These are phyloP conservation scores for Cucumis variabilis DNA, from an alignment of 331 rosid species.

Conservation along the genomic window DNA sequence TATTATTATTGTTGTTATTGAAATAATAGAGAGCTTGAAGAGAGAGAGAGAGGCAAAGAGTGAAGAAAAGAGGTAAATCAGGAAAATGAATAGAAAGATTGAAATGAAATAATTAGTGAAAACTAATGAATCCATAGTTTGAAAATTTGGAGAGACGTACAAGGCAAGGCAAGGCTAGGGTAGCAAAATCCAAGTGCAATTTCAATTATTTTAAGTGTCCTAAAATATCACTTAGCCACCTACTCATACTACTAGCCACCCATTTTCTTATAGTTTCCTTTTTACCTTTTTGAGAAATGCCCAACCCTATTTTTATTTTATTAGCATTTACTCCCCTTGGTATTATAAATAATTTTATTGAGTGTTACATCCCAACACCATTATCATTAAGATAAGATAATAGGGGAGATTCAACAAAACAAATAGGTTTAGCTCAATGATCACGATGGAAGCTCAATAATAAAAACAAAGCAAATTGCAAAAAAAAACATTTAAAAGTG, in stretches of 20 bases:
- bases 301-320: not conserved
- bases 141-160: not conserved
- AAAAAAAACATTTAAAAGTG: no score
- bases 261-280: not conserved
- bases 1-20: not conserved
- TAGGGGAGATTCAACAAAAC: no score
- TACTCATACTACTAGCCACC: not conserved
- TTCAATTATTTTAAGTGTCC: not conserved
- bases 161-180: not conserved
- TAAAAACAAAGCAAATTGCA: no score
- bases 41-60: no score
- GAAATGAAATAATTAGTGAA: not conserved
- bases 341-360: no score
- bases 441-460: no score
- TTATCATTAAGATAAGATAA: no score
- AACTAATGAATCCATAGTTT: not conserved
- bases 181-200: not conserved
- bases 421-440: no score
- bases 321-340: not conserved
- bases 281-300: not conserved
- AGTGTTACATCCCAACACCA: no score
- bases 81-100: not conserved
- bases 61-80: no score
- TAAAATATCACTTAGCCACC: slow-evolving; percentile 4
- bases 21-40: not conserved